Evolutionary conservation across 441 rosid genomes (phyloP).

Genomic region (Corymbia calophylla): DNA sequence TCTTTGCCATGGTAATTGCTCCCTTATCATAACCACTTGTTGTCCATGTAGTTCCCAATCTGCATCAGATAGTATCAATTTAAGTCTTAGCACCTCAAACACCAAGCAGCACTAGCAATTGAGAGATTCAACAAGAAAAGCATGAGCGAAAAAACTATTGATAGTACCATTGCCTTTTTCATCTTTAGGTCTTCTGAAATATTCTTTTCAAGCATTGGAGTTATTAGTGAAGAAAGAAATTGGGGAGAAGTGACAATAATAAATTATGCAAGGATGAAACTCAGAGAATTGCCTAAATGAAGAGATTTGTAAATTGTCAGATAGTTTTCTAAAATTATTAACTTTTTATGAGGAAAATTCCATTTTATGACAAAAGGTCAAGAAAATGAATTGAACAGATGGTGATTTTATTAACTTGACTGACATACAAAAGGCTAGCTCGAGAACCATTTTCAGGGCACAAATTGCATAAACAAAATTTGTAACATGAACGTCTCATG

Average conservation of each 20-base stretch:
- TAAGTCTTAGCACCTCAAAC: background rate
- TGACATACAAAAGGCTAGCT: background rate
- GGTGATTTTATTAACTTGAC: background rate
- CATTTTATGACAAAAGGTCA: background rate
- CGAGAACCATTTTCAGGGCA: background rate
- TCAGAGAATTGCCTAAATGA: background rate
- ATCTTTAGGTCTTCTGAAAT: background rate
- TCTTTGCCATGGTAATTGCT: conserved; percentile 55
- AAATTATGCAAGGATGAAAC: background rate
- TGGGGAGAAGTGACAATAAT: background rate
- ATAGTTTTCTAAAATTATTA: background rate
- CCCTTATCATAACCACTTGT: background rate
- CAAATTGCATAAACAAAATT: background rate
- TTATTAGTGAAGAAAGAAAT: background rate
- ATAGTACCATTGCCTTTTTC: background rate
- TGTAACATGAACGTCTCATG: background rate
- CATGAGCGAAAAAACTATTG: background rate
- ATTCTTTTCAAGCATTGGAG: background rate
- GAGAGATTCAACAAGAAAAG: background rate
- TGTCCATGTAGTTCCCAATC: background rate
- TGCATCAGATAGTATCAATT: background rate
- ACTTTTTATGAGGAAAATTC: background rate
- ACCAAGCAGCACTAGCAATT: background rate
- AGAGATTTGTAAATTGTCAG: background rate
- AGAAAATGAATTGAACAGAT: background rate